phyloP scores from a whole-genome alignment of 768 basidiomycete species.

The Panellus pusillus region DNA sequence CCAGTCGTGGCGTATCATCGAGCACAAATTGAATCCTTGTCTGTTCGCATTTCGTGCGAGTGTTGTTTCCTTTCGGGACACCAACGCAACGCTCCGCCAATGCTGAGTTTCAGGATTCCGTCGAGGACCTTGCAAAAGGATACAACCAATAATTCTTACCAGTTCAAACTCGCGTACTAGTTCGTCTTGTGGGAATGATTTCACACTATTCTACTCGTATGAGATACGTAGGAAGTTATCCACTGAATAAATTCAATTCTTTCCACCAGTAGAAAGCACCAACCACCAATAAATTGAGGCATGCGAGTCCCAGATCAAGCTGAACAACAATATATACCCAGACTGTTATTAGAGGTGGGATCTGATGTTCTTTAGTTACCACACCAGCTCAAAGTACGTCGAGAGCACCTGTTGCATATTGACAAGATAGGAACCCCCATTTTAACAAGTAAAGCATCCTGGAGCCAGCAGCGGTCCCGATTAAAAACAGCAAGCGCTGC shows the following conservation, averaged over 20 bases:
- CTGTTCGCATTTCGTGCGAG: conserved; percentile 3
- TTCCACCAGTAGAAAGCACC: conserved; percentile 64
- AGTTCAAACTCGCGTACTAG: too few species aligned
- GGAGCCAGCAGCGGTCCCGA: conserved; percentile 58
- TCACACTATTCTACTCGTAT: background rate
- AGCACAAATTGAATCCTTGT: conserved; percentile 53
- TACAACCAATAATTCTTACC: background rate
- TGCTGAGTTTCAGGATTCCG: conserved; percentile 1
- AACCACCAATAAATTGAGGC: conserved; percentile 53
- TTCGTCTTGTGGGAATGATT: background rate
- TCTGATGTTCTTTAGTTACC: conserved; percentile 38
- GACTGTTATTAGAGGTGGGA: conserved; percentile 73
- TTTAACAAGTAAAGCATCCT: conserved; percentile 74
- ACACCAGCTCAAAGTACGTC: background rate
- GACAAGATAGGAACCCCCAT: conserved; percentile 61
- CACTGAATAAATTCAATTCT: conserved; percentile 46
- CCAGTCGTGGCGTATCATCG: conserved; percentile 75
- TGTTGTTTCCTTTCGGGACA: conserved; percentile 8
- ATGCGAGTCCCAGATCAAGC: conserved; percentile 62
- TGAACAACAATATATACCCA: conserved; percentile 80
- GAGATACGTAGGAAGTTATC: background rate
- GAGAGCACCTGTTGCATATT: conserved; percentile 71
- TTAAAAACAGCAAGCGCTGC: conserved; percentile 58
- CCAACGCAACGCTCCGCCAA: background rate
- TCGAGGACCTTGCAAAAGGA: background rate